These are phyloP conservation scores for Bipolaris bicolor DNA, from an alignment of 2,329 filamentous ascomycete genomes.

Conservation along the genomic window DNA sequence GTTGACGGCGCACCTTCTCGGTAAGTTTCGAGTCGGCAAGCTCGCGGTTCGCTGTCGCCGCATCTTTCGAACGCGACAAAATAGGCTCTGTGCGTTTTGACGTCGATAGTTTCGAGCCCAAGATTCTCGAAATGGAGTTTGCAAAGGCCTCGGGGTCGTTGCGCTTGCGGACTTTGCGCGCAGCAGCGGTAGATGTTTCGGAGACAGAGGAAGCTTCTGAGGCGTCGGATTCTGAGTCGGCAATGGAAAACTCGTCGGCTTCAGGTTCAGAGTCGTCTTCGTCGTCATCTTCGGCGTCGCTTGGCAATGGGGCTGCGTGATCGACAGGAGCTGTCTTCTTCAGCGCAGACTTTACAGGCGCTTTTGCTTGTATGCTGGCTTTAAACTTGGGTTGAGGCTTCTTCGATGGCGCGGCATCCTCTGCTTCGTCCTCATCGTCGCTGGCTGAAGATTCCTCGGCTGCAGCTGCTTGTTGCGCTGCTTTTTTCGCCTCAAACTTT, in stretches of 20 bases:
- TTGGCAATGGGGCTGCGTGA: constrained; percentile 37
- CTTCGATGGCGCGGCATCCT: constrained; percentile 5
- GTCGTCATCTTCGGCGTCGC: constrained; percentile 27
- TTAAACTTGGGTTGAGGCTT: constrained; percentile 34
- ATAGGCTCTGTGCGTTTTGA: constrained; percentile 87
- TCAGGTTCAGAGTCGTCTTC: constrained; percentile 43
- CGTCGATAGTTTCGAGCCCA: constrained; percentile 84
- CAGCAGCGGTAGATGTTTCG: constrained; percentile 41
- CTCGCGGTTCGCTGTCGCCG: constrained; percentile 73
- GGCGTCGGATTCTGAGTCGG: constrained; percentile 34
- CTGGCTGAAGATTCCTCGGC: constrained; percentile 20
- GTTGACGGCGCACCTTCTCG: constrained; percentile 75
- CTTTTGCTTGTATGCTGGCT: constrained; percentile 24
- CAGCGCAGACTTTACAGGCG: constrained; percentile 26
- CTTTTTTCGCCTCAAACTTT: constrained; percentile 25
- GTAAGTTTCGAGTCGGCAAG: constrained; percentile 80
- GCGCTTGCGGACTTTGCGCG: constrained; percentile 72
- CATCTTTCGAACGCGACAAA: constrained; percentile 79
- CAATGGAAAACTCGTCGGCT: constrained; percentile 43
- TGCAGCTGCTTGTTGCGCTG: constrained; percentile 18
- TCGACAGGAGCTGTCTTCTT: constrained; percentile 37
- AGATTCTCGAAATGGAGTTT: constrained; percentile 90
- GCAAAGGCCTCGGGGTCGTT: constrained; percentile 93
- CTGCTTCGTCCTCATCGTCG: constrained; percentile 9
- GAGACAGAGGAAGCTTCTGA: constrained; percentile 48